Percentiles rank a stretch among this genome's conserved stretches.
Evolutionary conservation across 257 asterid species (phyloP).

Genomic region (Thymus mandschuricus): DNA sequence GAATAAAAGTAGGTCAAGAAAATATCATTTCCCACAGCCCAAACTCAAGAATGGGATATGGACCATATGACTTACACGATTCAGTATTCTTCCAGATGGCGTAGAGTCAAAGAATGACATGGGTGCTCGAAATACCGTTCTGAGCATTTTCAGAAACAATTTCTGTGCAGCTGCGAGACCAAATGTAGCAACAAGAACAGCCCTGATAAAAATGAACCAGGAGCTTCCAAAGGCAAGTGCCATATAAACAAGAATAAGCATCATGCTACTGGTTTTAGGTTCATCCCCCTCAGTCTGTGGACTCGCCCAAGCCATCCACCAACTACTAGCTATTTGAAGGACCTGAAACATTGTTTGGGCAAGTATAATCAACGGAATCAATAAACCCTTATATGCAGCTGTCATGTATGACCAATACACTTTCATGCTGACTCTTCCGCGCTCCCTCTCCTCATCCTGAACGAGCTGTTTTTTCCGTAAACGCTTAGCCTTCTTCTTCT

Average conservation of each 20-base stretch:
- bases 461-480: slow-evolving; percentile 90
- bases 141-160: slow-evolving; percentile 79
- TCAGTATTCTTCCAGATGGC: slow-evolving; percentile 91
- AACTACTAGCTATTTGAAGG: slow-evolving; percentile 97
- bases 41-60: neutral
- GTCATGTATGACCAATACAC: slow-evolving; percentile 89
- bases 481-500: slow-evolving; percentile 88
- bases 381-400: slow-evolving; percentile 93
- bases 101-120: slow-evolving; percentile 99
- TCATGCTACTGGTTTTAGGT: slow-evolving; percentile 73
- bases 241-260: slow-evolving; percentile 87
- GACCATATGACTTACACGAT: slow-evolving; percentile 58
- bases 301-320: slow-evolving; percentile 99
- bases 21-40: neutral
- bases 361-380: slow-evolving; percentile 82
- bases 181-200: slow-evolving; percentile 93
- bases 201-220: slow-evolving; percentile 87
- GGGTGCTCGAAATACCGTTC: slow-evolving; percentile 78
- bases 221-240: slow-evolving; percentile 99
- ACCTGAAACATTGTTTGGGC: slow-evolving; percentile 93
- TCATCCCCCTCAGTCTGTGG: slow-evolving; percentile 89
- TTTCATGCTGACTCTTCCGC: slow-evolving; percentile 97
- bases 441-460: slow-evolving; percentile 97
- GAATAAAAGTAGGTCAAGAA: neutral
- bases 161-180: slow-evolving; percentile 98